These are phyloP conservation scores for Neurospora sp. DNA, from an alignment of 2,329 filamentous ascomycete genomes.

Conservation along the genomic window DNA sequence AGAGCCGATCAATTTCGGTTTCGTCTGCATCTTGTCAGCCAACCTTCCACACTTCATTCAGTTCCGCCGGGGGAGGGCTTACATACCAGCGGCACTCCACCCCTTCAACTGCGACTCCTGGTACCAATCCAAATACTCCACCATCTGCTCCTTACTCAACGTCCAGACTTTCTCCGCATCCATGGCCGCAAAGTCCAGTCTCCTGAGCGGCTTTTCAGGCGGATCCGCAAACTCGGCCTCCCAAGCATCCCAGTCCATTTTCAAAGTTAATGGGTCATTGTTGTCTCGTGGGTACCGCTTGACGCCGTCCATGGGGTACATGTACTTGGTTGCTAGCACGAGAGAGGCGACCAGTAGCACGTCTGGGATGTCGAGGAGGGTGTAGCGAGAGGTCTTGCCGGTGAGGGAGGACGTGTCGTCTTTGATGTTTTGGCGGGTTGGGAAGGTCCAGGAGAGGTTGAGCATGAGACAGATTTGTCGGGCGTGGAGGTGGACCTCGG, in stretches of 20 bases:
- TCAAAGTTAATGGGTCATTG: conserved; percentile 46
- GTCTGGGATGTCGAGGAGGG: conserved; percentile 58
- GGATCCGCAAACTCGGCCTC: conserved; percentile 33
- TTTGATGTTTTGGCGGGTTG: conserved; percentile 26
- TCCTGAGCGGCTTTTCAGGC: conserved; percentile 13
- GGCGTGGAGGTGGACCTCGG: conserved; percentile 54
- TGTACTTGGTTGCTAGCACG: conserved; percentile 66
- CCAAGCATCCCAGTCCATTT: conserved; percentile 69
- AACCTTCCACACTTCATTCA: too few relatives aligned
- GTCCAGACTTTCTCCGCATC: conserved; percentile 21
- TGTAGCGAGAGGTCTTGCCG: conserved; percentile 17
- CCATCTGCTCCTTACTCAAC: conserved; percentile 51
- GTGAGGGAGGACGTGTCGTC: neutral
- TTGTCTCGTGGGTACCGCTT: conserved; percentile 37
- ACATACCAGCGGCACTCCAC: neutral
- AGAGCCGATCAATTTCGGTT: conserved; percentile 14
- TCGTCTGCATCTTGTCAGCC: conserved; percentile 4
- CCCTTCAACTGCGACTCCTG: conserved; percentile 48
- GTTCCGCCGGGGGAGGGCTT: too few relatives aligned
- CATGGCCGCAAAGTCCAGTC: conserved; percentile 19
- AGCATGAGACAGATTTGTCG: conserved; percentile 44
- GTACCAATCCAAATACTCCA: conserved; percentile 74
- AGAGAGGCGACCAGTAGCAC: conserved; percentile 60
- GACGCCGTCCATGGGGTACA: conserved; percentile 61
- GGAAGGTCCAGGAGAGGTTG: conserved; percentile 47